Conservation (phyloP, 192 early-diverging fungal species). For the Coemansia sp. region DNA sequence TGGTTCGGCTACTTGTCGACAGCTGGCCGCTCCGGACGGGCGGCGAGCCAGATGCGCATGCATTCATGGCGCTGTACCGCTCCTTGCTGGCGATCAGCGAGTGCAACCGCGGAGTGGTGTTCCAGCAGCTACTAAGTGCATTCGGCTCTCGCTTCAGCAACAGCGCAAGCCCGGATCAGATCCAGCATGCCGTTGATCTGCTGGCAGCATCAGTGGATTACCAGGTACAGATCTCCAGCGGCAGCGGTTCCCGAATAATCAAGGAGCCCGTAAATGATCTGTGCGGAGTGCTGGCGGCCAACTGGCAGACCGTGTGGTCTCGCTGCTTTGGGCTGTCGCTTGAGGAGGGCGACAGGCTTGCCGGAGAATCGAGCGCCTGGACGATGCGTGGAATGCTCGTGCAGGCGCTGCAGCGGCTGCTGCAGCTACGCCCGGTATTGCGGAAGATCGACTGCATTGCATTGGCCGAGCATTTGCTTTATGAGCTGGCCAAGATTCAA, state of each 20-base stretch:
- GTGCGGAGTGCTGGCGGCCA: constrained; percentile 13
- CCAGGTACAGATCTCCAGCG: background rate
- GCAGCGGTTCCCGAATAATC: background rate
- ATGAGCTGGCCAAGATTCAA: constrained; percentile 28
- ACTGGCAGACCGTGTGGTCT: constrained; percentile 37
- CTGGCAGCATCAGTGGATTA: constrained; percentile 14
- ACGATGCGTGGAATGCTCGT: constrained; percentile 17
- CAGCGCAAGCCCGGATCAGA: background rate
- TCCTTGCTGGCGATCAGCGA: constrained; percentile 32
- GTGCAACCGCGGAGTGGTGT: constrained; percentile 17
- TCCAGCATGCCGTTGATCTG: constrained; percentile 24
- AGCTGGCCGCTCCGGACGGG: constrained; percentile 19
- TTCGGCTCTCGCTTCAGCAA: background rate
- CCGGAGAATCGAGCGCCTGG: background rate
- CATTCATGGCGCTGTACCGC: constrained; percentile 21
- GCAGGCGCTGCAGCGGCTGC: background rate
- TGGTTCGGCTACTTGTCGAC: constrained; percentile 18
- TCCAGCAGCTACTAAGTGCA: constrained; percentile 10
- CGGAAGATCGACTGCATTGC: constrained; percentile 13
- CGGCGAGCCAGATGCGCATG: background rate
- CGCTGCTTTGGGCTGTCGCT: constrained; percentile 17
- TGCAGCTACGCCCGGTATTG: constrained; percentile 5
- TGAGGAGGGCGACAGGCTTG: constrained; percentile 8
- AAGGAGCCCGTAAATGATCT: constrained; percentile 20
- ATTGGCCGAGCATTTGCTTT: constrained; percentile 23